These are phyloP conservation scores for Pythium phragmiticola DNA, from an alignment of 352 stramenopile species.

Conservation along the genomic window DNA sequence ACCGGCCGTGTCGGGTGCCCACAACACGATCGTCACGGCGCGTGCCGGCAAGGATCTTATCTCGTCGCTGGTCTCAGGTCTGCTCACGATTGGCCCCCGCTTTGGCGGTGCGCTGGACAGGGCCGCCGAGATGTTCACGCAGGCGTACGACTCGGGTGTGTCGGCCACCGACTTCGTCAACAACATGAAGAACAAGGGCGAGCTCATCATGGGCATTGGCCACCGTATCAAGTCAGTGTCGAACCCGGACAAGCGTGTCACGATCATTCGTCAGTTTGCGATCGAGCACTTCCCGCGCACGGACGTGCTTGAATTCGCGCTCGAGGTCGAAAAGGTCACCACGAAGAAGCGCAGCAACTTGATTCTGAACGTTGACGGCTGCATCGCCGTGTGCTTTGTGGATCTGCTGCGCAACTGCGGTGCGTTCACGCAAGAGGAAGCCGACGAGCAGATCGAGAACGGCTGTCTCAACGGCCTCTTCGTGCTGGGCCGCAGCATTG, in stretches of 20 bases:
- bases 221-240: constrained; percentile 95
- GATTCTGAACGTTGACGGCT: constrained; percentile 98
- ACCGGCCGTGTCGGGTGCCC: constrained; percentile 93
- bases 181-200: constrained; percentile 93
- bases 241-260: constrained; percentile 96
- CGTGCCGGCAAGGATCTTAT: constrained; percentile 97
- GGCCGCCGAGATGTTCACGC: constrained; percentile 91
- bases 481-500: constrained; percentile 83
- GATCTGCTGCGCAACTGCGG: constrained; percentile 93
- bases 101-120: constrained; percentile 96
- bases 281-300: constrained; percentile 93
- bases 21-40: constrained; percentile 96
- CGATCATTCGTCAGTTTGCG: constrained; percentile 96
- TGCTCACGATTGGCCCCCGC: constrained; percentile 95
- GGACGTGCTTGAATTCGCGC: constrained; percentile 93
- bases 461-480: constrained; percentile 96
- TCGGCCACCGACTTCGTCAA: constrained; percentile 92
- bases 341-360: constrained; percentile 97
- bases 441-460: constrained; percentile 94
- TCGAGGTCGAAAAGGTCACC: constrained; percentile 95
- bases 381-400: constrained; percentile 96
- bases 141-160: constrained; percentile 88
- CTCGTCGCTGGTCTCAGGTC: constrained; percentile 93
- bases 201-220: constrained; percentile 97
- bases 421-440: constrained; percentile 89